A percentile compares a stretch with the other conserved stretches of the same genome.
These are phyloP conservation scores for Cladobotryum protrusum DNA, from an alignment of 2,329 filamentous ascomycete genomes.

Conservation along the genomic window DNA sequence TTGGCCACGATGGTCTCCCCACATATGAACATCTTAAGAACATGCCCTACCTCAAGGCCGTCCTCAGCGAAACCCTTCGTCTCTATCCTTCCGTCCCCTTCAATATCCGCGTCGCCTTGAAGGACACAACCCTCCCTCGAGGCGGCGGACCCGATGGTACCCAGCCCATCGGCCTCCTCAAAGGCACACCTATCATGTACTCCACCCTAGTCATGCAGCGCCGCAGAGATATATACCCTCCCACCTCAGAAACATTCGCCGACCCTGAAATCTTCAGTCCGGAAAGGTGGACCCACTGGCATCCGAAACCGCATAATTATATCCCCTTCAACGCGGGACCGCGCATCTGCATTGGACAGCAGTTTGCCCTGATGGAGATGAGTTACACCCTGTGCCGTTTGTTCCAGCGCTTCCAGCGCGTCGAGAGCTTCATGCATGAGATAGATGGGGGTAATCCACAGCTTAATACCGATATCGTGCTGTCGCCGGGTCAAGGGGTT, in stretches of 20 bases:
- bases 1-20: conserved; percentile 57
- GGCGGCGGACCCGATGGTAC: conserved; percentile 60
- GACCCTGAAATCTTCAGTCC: conserved; percentile 51
- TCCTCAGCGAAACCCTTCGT: conserved; percentile 72
- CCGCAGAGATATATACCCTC: conserved; percentile 55
- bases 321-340: conserved; percentile 71
- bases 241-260: conserved; percentile 37
- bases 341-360: conserved; percentile 69
- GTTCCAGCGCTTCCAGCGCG: conserved; percentile 62
- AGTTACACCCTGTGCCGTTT: conserved; percentile 64
- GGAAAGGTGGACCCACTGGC: conserved; percentile 58
- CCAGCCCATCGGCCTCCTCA: conserved; percentile 58
- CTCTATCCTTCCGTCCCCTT: conserved; percentile 74
- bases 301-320: conserved; percentile 62
- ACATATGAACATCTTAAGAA: conserved; percentile 78
- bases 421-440: conserved; percentile 52
- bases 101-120: conserved; percentile 67
- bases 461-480: conserved; percentile 54
- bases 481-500: conserved; percentile 55
- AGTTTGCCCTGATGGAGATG: conserved; percentile 75
- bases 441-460: conserved; percentile 48
- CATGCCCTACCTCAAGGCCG: conserved; percentile 74
- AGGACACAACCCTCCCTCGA: conserved; percentile 67
- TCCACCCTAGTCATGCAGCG: conserved; percentile 67
- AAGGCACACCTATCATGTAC: conserved; percentile 61